These are phyloP conservation scores for Posidonia australis DNA, from an alignment of 106 monocot species.

Conservation along the genomic window DNA sequence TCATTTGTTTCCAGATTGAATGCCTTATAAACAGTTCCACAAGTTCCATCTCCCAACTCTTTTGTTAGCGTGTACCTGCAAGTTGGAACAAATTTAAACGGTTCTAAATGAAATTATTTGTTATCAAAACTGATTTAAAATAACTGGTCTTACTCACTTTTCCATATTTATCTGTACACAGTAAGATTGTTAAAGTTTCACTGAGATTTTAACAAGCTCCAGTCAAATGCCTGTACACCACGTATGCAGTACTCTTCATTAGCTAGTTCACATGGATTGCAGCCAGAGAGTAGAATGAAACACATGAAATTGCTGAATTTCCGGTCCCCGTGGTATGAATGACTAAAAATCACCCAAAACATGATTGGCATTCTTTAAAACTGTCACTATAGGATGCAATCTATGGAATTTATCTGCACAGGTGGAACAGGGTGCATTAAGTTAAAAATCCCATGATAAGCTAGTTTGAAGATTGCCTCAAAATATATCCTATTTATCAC, in stretches of 20 bases:
- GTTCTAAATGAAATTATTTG: neutral
- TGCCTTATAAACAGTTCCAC: conserved; percentile 74
- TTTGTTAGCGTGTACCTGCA: conserved; percentile 57
- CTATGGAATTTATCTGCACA: neutral
- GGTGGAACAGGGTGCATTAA: neutral
- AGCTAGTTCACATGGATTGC: conserved; percentile 8
- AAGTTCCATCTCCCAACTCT: conserved; percentile 91
- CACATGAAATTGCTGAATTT: conserved; percentile 7
- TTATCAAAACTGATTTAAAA: neutral
- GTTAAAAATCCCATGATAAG: neutral
- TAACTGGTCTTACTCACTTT: conserved; percentile 27
- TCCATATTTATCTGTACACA: conserved; percentile 43
- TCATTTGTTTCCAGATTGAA: conserved; percentile 50
- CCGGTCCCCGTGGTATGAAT: conserved; percentile 24
- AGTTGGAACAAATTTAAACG: neutral
- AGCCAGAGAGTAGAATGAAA: conserved; percentile 8
- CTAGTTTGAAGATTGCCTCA: too few relatives aligned
- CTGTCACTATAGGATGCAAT: neutral
- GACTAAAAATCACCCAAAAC: conserved; percentile 34
- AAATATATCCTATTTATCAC: too few relatives aligned
- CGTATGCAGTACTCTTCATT: conserved; percentile 20
- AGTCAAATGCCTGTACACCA: conserved; percentile 4
- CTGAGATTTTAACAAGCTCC: conserved; percentile 17
- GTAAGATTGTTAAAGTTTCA: conserved; percentile 20
- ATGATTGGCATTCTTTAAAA: conserved; percentile 9